Conservation (phyloP, 805 yeast genomes). For the Candida patagonica region DNA sequence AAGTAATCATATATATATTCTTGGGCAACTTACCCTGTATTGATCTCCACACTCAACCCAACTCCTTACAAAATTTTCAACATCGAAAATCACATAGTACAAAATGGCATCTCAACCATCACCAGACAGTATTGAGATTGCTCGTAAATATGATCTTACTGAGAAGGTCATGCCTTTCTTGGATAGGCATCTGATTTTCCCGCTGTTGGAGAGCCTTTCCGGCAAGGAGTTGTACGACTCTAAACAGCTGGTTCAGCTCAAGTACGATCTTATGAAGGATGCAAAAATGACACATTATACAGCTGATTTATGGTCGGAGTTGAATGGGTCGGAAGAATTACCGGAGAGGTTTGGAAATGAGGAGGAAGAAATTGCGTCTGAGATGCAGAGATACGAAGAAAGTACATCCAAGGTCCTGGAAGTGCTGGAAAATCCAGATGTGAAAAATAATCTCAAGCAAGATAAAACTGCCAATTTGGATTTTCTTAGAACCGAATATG, state of each 20-base stretch:
- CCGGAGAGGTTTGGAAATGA: slow-evolving; percentile 36
- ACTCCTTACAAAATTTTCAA: no score
- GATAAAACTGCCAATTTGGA: slow-evolving; percentile 47
- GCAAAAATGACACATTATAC: slow-evolving; percentile 47
- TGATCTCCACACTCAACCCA: no score
- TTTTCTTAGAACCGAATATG: slow-evolving; percentile 36
- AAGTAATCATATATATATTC: not conserved
- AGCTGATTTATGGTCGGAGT: slow-evolving; percentile 34
- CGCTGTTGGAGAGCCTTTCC: slow-evolving; percentile 40
- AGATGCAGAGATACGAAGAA: slow-evolving; percentile 29
- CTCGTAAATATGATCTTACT: slow-evolving; percentile 46
- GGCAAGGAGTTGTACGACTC: slow-evolving; percentile 37
- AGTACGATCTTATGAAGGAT: slow-evolving; percentile 46
- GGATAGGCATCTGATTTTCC: slow-evolving; percentile 52
- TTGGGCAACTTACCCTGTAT: no score
- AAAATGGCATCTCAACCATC: no score
- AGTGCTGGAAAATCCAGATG: slow-evolving; percentile 40
- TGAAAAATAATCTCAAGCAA: slow-evolving; percentile 42
- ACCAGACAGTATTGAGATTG: slow-evolving; percentile 27
- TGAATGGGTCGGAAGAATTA: slow-evolving; percentile 32
- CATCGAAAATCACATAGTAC: no score
- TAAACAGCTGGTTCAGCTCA: slow-evolving; percentile 36
- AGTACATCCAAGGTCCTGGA: slow-evolving; percentile 39
- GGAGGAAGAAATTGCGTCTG: slow-evolving; percentile 27
- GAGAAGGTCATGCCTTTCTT: slow-evolving; percentile 45